These are phyloP conservation scores for Sporothrix phasma DNA, from an alignment of 2,329 filamentous ascomycete genomes.

Conservation along the genomic window DNA sequence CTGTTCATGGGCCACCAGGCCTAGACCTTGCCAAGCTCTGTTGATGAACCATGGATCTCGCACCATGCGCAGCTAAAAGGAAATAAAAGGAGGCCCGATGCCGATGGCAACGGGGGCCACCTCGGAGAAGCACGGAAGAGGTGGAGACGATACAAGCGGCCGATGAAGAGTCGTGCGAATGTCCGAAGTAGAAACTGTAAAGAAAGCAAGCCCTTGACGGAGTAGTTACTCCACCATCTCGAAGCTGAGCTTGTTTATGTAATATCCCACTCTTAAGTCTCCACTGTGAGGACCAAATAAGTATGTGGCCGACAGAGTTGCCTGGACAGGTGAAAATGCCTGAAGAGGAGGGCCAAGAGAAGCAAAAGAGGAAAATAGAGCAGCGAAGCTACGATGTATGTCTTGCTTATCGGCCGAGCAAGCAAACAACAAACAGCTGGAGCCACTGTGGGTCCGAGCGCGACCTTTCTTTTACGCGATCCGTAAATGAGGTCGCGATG, in stretches of 20 bases:
- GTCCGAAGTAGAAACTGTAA: no score
- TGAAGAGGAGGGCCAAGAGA: background rate
- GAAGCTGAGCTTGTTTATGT: no score
- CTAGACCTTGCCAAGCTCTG: background rate
- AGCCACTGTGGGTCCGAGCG: no score
- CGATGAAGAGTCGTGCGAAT: background rate
- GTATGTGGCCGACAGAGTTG: background rate
- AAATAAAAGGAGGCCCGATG: background rate
- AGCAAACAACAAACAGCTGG: no score
- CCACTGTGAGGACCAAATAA: background rate
- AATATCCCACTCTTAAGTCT: no score
- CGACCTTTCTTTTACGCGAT: no score
- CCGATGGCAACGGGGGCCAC: background rate
- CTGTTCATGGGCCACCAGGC: background rate
- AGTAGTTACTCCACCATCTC: no score
- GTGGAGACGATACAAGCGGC: background rate
- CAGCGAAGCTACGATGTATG: background rate
- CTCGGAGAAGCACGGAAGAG: background rate
- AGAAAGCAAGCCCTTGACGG: no score
- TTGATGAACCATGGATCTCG: background rate
- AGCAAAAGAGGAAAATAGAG: background rate
- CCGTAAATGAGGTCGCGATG: no score
- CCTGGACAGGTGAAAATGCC: background rate
- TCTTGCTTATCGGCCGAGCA: background rate
- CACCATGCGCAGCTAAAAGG: background rate